Evolutionary conservation across 164 flowering plant species (phyloP).

Genomic region (Dillenia suffruticosa): DNA sequence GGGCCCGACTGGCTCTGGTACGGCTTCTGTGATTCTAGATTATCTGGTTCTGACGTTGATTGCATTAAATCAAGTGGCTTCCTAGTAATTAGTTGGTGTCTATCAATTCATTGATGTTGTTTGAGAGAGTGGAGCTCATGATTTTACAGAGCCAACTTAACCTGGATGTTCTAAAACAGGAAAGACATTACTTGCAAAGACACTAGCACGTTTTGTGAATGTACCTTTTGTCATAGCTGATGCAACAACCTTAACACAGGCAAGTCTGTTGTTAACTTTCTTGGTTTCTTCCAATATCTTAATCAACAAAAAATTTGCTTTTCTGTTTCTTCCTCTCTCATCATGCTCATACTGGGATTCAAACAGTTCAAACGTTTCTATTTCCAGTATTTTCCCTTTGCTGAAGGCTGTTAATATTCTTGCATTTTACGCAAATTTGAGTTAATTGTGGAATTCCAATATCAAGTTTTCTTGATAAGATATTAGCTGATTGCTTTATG

Average conservation of each 20-base stretch:
- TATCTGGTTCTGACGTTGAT: background rate
- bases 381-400: too few species aligned
- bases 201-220: slow-evolving; percentile 94
- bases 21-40: slow-evolving; percentile 8
- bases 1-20: slow-evolving; percentile 99
- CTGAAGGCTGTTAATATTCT: too few species aligned
- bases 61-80: background rate
- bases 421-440: too few species aligned
- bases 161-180: slow-evolving; percentile 40
- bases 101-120: slow-evolving; percentile 7
- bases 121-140: slow-evolving; percentile 2
- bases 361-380: too few species aligned
- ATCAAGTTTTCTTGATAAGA: too few species aligned
- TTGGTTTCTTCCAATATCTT: background rate
- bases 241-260: slow-evolving; percentile 97
- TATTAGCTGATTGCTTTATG: too few species aligned
- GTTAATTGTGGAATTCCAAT: too few species aligned
- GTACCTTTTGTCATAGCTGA: slow-evolving; percentile 98
- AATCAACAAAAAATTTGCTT: background rate
- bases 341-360: too few species aligned
- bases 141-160: slow-evolving; percentile 10
- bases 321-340: background rate
- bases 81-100: background rate
- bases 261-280: slow-evolving; percentile 20
- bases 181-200: slow-evolving; percentile 94